phyloP scores from a whole-genome alignment of 2,329 filamentous ascomycete genomes.

The Diaporthe eres region DNA sequence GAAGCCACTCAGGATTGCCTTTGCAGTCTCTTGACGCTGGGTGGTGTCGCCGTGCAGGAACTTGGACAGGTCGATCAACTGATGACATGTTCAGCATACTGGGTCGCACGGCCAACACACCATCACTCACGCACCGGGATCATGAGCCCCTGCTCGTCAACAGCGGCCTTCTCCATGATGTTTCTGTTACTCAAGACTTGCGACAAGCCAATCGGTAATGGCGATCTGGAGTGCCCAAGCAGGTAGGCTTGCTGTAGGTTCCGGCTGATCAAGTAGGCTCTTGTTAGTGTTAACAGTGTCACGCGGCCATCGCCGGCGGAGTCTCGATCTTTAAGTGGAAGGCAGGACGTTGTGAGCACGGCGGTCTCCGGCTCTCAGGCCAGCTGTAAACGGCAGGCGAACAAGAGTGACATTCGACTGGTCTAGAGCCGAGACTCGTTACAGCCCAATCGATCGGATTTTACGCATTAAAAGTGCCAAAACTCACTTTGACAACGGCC shows the following conservation, averaged over 20 bases:
- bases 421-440: slow-evolving; percentile 6
- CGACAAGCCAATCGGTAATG: background rate
- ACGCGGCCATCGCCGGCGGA: slow-evolving; percentile 12
- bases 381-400: slow-evolving; percentile 25
- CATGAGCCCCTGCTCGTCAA: slow-evolving; percentile 49
- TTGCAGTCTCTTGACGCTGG: slow-evolving; percentile 75
- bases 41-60: slow-evolving; percentile 75
- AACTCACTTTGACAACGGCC: slow-evolving; percentile 20
- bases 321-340: slow-evolving; percentile 24
- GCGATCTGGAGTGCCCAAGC: background rate
- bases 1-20: slow-evolving; percentile 83
- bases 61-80: slow-evolving; percentile 84
- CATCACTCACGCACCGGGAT: slow-evolving; percentile 47
- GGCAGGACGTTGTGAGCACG: background rate
- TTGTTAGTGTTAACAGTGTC: background rate
- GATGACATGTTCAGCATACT: slow-evolving; percentile 8
- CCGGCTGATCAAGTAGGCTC: background rate
- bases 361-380: slow-evolving; percentile 24
- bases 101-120: slow-evolving; percentile 29
- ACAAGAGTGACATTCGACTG: slow-evolving; percentile 27
- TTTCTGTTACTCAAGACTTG: background rate
- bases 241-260: background rate
- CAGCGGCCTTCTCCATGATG: slow-evolving; percentile 53
- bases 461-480: slow-evolving; percentile 21
- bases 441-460: slow-evolving; percentile 15